phyloP scores from a whole-genome alignment of 169 alveolate species.

The Neospora caninum region DNA sequence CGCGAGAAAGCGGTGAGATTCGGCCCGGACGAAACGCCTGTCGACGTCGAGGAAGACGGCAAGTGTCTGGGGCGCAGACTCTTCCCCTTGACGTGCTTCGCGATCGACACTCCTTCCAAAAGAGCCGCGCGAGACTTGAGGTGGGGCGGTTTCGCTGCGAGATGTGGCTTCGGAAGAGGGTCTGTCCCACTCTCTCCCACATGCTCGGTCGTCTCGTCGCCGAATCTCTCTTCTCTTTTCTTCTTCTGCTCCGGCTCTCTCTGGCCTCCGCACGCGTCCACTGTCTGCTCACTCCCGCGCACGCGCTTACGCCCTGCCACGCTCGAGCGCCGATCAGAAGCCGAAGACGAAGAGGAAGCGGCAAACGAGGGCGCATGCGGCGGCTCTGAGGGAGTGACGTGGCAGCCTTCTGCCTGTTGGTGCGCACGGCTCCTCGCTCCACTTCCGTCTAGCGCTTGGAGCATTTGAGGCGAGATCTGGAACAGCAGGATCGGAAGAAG shows the following conservation, averaged over 20 bases:
- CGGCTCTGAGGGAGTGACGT: not conserved
- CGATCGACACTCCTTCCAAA: not conserved
- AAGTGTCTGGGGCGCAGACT: not conserved
- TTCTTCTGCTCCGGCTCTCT: not conserved
- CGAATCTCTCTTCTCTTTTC: not conserved
- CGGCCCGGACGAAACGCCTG: not conserved
- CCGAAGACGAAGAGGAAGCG: not conserved
- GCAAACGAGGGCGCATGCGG: not conserved
- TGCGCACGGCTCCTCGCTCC: not conserved
- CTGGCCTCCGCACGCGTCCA: not conserved
- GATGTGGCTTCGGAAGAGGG: too few species aligned
- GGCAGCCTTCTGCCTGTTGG: not conserved
- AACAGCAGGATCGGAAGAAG: not conserved
- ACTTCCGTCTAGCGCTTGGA: not conserved
- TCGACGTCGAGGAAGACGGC: not conserved
- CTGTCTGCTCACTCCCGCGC: not conserved
- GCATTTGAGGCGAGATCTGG: not conserved
- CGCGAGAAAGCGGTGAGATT: not conserved
- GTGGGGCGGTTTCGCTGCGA: too few species aligned
- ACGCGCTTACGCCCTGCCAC: not conserved
- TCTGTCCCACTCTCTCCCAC: too few species aligned
- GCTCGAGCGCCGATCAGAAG: not conserved
- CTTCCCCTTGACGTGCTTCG: not conserved
- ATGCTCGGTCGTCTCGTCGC: not conserved
- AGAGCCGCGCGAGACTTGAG: not conserved